Conservation (phyloP, 176 grass and related monocot genomes). For the Bolboschoenus planiculmis region DNA sequence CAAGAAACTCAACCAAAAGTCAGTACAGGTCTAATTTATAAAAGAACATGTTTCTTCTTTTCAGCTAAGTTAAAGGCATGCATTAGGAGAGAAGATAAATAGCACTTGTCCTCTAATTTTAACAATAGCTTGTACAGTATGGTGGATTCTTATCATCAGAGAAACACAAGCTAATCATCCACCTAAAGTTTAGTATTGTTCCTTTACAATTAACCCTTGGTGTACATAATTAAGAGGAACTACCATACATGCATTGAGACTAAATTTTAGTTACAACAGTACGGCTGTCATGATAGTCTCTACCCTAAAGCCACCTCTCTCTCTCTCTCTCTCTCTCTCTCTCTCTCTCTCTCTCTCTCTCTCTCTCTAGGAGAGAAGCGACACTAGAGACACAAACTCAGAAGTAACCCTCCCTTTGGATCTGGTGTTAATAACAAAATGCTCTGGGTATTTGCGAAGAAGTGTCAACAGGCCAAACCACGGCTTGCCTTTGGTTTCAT, state of each 20-base stretch:
- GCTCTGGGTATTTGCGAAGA: constrained; percentile 87
- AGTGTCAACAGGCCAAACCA: constrained; percentile 70
- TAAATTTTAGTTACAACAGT: not conserved
- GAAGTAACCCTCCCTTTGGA: constrained; percentile 80
- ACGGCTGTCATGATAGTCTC: not conserved
- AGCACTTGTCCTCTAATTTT: not conserved
- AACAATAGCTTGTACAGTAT: too few relatives aligned
- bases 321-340: constrained; percentile 13
- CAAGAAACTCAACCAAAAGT: too few relatives aligned
- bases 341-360: not conserved
- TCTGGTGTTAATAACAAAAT: constrained; percentile 92
- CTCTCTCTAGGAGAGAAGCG: constrained; percentile 54
- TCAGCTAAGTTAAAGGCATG: not conserved
- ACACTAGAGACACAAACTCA: constrained; percentile 84
- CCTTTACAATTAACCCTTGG: not conserved
- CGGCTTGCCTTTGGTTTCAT: constrained; percentile 62
- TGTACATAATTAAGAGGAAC: not conserved
- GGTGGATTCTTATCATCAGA: not conserved
- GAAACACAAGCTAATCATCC: not conserved
- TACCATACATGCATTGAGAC: not conserved
- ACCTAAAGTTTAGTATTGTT: not conserved
- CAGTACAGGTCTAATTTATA: too few relatives aligned
- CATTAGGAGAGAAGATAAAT: not conserved
- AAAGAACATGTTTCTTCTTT: not conserved
- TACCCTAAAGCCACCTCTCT: not conserved